A percentile compares a stretch with the other conserved stretches of the same genome.
Conservation (phyloP, 257 asterid genomes). For the Solanum bulbocastanum region DNA sequence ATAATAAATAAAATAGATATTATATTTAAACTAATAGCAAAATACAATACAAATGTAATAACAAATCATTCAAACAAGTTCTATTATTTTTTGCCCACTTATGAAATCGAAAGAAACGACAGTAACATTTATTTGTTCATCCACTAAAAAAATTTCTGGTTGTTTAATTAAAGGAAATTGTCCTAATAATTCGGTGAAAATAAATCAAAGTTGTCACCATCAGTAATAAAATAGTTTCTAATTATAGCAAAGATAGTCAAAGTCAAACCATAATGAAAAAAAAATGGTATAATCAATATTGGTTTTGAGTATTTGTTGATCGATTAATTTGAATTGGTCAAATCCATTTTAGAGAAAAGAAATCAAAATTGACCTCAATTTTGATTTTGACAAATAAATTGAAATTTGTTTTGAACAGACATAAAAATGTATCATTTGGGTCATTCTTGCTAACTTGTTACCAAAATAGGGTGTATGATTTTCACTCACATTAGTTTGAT, state of each 20-base stretch:
- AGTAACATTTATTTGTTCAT: conserved; percentile 5
- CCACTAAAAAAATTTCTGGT: neutral
- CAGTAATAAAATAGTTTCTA: neutral
- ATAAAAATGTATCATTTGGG: no score
- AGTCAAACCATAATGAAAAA: neutral
- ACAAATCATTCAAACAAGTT: neutral
- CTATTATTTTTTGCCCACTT: conserved; percentile 4
- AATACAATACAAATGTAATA: neutral
- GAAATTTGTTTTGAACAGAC: neutral
- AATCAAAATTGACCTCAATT: neutral
- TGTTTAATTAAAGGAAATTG: neutral
- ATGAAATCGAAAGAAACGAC: neutral
- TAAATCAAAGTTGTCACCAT: neutral
- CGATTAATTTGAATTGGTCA: neutral
- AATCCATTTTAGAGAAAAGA: neutral
- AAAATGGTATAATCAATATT: neutral
- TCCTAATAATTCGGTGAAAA: neutral
- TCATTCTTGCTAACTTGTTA: neutral
- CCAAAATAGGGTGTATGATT: neutral
- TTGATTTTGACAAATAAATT: neutral
- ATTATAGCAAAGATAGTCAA: neutral
- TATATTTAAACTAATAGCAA: neutral
- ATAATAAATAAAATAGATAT: neutral
- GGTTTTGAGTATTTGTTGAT: neutral
- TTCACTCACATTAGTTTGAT: no score